phyloP scores from a whole-genome alignment of 495 filamentous ascomycete species.

The Trichocladium uniseriatum region DNA sequence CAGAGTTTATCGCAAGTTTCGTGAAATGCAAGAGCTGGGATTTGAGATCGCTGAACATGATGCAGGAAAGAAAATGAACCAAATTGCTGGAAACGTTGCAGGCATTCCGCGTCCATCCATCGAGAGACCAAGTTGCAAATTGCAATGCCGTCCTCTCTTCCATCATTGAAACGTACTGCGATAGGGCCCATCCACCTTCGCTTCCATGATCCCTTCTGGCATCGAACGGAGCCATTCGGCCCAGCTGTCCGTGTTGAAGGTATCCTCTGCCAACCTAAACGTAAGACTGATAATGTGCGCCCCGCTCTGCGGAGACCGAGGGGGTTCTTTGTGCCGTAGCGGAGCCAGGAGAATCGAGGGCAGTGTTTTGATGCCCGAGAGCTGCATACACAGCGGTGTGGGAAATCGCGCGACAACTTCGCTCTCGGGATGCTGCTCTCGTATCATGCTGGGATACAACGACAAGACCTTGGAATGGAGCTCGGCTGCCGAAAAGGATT shows the following conservation, averaged over 20 bases:
- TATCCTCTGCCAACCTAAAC: slow-evolving; percentile 34
- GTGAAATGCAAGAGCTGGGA: slow-evolving; percentile 1
- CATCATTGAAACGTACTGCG: slow-evolving; percentile 38
- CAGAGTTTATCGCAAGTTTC: background rate
- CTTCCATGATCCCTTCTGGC: slow-evolving; percentile 40
- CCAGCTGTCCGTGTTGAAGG: slow-evolving; percentile 35
- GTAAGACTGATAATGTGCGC: slow-evolving; percentile 34
- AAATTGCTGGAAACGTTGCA: background rate
- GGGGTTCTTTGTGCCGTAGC: slow-evolving; percentile 18
- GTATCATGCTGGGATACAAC: slow-evolving; percentile 35
- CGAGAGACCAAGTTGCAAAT: background rate
- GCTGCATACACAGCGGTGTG: slow-evolving; percentile 38
- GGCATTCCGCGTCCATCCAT: slow-evolving; percentile 6
- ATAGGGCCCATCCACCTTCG: slow-evolving; percentile 39
- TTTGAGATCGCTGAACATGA: background rate
- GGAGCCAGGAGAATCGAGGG: slow-evolving; percentile 40
- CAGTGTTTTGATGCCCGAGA: slow-evolving; percentile 34
- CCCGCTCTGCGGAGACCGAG: slow-evolving; percentile 13
- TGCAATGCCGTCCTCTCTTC: background rate
- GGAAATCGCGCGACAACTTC: slow-evolving; percentile 33
- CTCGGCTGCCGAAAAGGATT: slow-evolving; percentile 37
- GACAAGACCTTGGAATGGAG: slow-evolving; percentile 38
- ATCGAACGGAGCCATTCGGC: slow-evolving; percentile 42
- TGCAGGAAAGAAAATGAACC: background rate
- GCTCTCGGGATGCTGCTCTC: slow-evolving; percentile 33